Evolutionary conservation across 768 basidiomycete genomes (phyloP), one percentile per base, ranked within the genome.

Genomic region (Pulveroboletus sp.): DNA sequence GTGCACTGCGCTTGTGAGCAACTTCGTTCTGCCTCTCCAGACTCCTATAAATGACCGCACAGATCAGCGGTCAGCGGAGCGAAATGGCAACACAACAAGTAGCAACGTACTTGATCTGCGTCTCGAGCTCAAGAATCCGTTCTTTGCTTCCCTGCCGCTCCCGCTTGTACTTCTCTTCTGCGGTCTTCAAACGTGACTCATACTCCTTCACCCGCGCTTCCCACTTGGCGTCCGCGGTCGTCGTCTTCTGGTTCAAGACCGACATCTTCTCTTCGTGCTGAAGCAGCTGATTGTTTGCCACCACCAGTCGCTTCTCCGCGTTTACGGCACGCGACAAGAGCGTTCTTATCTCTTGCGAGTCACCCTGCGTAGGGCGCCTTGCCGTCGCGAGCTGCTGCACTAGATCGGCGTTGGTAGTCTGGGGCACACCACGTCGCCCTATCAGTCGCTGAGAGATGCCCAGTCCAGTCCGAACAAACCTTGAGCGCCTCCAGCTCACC

Each of bases 101-200:
- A 25, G 43, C 4, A 24, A 89, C 90, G 78, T 29, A 92, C 90
- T 82, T 87, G 54, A 90, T 67, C 58, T 79, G 81, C 45, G 65
- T 81, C 67, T 90, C 85, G 49, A 92, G 70, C 67, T 92, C 88
- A 11, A 66, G 57, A 1, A 87, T 72, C 19, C 90, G 72, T 69
- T 98, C 95, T 70, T 97, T 99, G 37, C 85, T 81, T 4, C 95
- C 97, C 60, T 97, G 94, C 51, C 90, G 75, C 73, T 95, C 94
- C 46, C 91, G 77, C 76, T 97, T 97, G 55, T 92, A 83, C 63
- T 84, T 85, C 74, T 98, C 94, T 60, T 93, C 91, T 1, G 90
- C 90, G 0, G 84, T 82, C 65, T 84, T 85, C 53, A 94, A 62
- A 16, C 89, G 72, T 13, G 80, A 64, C 69, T 97, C 92, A 59